A percentile compares a stretch with the other conserved stretches of the same genome.
Conservation (phyloP, 1,139 yeast species). For the Pneumocystis carinii region DNA sequence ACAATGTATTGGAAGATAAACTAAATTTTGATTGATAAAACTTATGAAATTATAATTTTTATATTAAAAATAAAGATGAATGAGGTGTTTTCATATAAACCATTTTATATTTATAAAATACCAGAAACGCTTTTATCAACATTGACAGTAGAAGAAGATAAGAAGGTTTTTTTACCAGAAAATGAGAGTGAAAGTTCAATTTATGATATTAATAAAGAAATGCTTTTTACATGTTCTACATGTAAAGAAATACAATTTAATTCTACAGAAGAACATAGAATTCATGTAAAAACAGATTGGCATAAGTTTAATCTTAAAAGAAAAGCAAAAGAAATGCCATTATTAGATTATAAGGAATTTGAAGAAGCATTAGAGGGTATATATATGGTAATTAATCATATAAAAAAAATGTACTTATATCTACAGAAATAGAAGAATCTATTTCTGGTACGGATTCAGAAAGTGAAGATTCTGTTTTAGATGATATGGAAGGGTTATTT, state of each 20-base stretch:
- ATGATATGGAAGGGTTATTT: conserved; percentile 13
- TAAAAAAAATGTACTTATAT: not conserved
- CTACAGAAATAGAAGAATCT: not conserved
- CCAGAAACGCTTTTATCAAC: not conserved
- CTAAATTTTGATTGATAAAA: not conserved
- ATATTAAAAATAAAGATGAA: not conserved
- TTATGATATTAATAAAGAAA: not conserved
- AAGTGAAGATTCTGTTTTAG: not conserved
- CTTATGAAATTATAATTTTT: not conserved
- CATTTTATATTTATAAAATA: not conserved
- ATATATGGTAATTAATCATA: conserved; percentile 4
- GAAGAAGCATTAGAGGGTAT: conserved; percentile 37
- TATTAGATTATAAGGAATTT: conserved; percentile 45
- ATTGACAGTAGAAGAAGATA: not conserved
- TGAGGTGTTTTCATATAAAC: not conserved
- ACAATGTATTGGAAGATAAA: not conserved
- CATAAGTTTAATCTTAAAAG: conserved; percentile 51
- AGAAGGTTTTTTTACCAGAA: not conserved
- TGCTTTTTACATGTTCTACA: not conserved
- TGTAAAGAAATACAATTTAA: not conserved
- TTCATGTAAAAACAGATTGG: conserved; percentile 48
- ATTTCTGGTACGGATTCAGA: not conserved
- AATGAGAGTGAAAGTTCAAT: not conserved
- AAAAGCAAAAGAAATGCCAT: conserved; percentile 31
- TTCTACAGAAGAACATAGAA: conserved; percentile 24